Base-by-base conservation (phyloP, 2,329 filamentous ascomycete genomes). In the Aspergillus persii region DNA sequence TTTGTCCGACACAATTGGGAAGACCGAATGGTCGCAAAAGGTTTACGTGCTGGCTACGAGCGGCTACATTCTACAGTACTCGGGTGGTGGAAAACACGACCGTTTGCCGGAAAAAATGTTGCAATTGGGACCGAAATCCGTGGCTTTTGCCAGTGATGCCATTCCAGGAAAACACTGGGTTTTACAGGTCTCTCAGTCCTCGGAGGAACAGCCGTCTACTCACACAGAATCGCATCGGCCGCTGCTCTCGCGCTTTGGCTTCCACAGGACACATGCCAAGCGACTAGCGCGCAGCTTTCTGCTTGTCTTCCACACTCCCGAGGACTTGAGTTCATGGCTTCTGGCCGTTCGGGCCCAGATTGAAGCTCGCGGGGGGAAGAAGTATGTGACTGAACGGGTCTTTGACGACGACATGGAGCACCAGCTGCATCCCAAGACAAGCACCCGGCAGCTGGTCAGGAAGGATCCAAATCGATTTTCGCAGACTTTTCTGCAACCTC, bases 151-250 rank as follows among this genome's bases (percentile, higher is more conserved):
- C 2, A 80, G 78, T 61, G 80, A 82, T 67, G 79, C 76, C 7
- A 79, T 82, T 59, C 78, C 79, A 0, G 80, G 80, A 2, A 79
- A 76, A 59, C 80, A 79, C 57, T 81, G 76, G 74, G 79, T 81
- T 4, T 63, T 82, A 46, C 79, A 80, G 58, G 70, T 82, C 11
- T 79, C 77, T 11, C 74, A 78, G 39, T 72, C 71, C 3, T 64
- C 71, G 3, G 67, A 70, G 4, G 69, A 74, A 8, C 71, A 74
- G 50, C 69, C 64, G 26, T 52, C 53, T 23, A 60, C 68, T 4
- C 61, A 64, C 4, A 47, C 64, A 4, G 74, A 77, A 39, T 61
- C 66, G 3, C 66, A 73, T 4, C 76, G 74, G 54, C 68, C 70
- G 27, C 68, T 76, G 12, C 69, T 79, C 39, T 76, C 74, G 23